Conservation (phyloP, 1,139 yeast genomes). For the Debaryomyces nepalensis region DNA sequence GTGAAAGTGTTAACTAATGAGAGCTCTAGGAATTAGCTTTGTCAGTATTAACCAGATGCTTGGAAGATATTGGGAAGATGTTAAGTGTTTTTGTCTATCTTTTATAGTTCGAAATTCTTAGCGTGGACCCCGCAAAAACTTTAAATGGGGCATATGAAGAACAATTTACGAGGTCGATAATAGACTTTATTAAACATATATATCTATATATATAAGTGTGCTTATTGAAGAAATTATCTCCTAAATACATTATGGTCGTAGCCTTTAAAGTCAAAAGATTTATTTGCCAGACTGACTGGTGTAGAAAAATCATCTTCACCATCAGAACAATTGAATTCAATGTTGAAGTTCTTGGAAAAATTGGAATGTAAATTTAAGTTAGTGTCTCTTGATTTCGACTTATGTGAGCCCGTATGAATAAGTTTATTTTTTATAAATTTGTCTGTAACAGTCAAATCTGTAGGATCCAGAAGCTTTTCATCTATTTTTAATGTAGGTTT, state of each 20-base stretch:
- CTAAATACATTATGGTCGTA: not conserved
- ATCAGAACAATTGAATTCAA: slow-evolving; percentile 16
- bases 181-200: too few relatives aligned
- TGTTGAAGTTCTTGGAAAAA: slow-evolving; percentile 15
- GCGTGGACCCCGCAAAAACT: slow-evolving; percentile 3
- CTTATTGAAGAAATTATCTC: not conserved
- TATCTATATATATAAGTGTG: not conserved
- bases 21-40: too few relatives aligned
- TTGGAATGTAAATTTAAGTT: not conserved
- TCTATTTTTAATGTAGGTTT: not conserved
- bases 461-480: slow-evolving; percentile 3
- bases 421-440: slow-evolving; percentile 1
- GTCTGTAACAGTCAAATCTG: slow-evolving; percentile 7
- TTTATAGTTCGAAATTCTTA: not conserved
- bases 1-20: too few relatives aligned
- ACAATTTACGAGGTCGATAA: too few relatives aligned
- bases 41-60: too few relatives aligned
- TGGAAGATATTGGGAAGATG: too few relatives aligned
- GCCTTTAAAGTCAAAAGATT: not conserved
- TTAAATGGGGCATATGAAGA: not conserved
- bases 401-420: slow-evolving; percentile 3
- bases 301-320: slow-evolving; percentile 8
- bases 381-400: not conserved
- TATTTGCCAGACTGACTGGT: not conserved
- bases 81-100: not conserved